Conservation (phyloP, 805 yeast genomes). For the Yarrowia keelungensis region DNA sequence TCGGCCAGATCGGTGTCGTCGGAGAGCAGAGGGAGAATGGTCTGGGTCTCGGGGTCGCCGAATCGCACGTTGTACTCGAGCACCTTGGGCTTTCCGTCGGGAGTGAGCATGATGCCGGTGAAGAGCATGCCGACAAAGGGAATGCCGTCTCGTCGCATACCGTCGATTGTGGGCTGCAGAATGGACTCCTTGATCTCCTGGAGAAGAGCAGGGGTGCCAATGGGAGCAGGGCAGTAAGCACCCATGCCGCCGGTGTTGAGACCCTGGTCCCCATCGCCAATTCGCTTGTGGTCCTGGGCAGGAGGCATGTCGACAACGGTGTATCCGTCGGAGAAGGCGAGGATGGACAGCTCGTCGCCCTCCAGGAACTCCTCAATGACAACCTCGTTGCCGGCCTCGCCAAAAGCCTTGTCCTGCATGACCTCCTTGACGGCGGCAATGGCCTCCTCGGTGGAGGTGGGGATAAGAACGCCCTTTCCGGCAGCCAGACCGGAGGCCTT, state of each 20-base stretch:
- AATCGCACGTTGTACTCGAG: constrained; percentile 97
- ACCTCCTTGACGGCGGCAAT: constrained; percentile 79
- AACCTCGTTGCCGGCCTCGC: constrained; percentile 91
- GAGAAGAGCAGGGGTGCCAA: constrained; percentile 79
- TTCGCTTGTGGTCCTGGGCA: constrained; percentile 97
- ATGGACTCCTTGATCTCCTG: constrained; percentile 73
- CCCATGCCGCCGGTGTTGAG: constrained; percentile 99
- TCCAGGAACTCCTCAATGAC: constrained; percentile 95
- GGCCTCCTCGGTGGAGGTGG: constrained; percentile 84
- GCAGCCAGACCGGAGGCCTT: constrained; percentile 99
- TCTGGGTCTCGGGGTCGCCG: constrained; percentile 99
- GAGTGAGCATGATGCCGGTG: constrained; percentile 91
- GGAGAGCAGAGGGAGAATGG: constrained; percentile 85
- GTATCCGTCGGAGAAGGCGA: constrained; percentile 94
- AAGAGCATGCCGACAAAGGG: constrained; percentile 96
- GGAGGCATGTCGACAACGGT: constrained; percentile 89
- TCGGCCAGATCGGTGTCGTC: constrained; percentile 91
- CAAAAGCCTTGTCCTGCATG: constrained; percentile 89
- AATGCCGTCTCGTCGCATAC: constrained; percentile 93
- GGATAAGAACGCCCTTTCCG: constrained; percentile 97
- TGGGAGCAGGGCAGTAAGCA: constrained; percentile 97
- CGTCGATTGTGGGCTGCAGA: constrained; percentile 89
- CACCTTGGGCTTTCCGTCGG: constrained; percentile 84
- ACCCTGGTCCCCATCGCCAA: constrained; percentile 92
- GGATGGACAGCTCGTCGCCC: constrained; percentile 94